Conservation (phyloP, 1,284 basidiomycete species). For the Rhodotorula sp. region DNA sequence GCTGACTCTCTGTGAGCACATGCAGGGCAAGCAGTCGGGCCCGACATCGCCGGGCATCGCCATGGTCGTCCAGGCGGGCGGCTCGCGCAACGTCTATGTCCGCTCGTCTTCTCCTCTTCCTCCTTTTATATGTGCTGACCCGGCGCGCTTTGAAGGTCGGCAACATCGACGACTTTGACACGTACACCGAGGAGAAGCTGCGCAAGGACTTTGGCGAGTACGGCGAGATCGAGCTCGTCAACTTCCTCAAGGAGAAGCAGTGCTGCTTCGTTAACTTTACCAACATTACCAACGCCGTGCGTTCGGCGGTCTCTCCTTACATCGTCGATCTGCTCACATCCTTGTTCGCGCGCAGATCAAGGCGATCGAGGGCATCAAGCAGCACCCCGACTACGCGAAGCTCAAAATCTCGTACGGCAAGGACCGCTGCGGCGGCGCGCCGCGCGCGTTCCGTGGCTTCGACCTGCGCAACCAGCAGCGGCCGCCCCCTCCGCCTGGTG, state of each 20-base stretch:
- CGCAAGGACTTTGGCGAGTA: constrained; percentile 86
- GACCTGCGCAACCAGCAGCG: constrained; percentile 32
- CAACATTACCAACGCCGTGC: constrained; percentile 76
- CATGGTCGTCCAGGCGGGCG: constrained; percentile 82
- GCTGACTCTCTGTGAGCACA: not conserved
- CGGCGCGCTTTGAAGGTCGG: no score
- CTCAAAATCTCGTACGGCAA: constrained; percentile 73
- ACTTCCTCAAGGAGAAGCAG: constrained; percentile 93
- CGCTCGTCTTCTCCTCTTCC: constrained; percentile 12
- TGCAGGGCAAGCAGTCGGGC: constrained; percentile 51
- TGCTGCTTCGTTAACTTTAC: constrained; percentile 91
- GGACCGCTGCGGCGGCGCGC: constrained; percentile 73
- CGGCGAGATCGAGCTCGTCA: constrained; percentile 92
- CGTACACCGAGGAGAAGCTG: constrained; percentile 79
- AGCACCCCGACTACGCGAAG: constrained; percentile 48
- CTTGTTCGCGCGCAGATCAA: constrained; percentile 61
- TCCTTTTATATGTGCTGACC: not conserved
- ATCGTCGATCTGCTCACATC: not conserved
- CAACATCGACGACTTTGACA: constrained; percentile 84
- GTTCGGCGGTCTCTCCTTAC: no score
- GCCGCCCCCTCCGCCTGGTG: not conserved
- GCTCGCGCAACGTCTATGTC: constrained; percentile 91
- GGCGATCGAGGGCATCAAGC: constrained; percentile 88
- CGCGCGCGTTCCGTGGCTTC: constrained; percentile 36
- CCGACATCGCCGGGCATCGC: constrained; percentile 78